Evolutionary conservation across 805 yeast genomes (phyloP), one percentile per base, ranked within the genome.

Genomic region (Saccharomycopsis sp.): DNA sequence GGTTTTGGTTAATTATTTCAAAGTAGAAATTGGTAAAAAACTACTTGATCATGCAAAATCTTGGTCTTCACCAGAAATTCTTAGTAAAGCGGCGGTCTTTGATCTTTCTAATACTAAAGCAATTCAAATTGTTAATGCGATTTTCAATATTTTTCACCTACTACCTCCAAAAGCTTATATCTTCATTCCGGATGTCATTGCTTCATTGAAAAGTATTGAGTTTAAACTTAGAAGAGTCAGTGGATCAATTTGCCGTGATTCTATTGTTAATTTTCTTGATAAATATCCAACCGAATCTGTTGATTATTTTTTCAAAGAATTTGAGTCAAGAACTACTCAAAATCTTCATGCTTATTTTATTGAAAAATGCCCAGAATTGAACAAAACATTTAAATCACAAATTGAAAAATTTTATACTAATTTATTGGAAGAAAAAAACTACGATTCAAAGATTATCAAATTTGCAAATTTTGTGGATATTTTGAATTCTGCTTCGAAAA

Each of bases 21-120:
- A 94, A 56, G 96, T 94, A 15, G 99, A 92, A 57, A 89, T 92
- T 49, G 99, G 99, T 25, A 72, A 87, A 37, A 92, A 92, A 52
- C 62, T 92, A 38, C 68, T 94, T 25, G 97, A 92, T 54, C 98
- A 92, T 59, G 66, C 92, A 49, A 81, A 79, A 72, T 95, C 96
- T 0, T 88, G 96, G 95, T 94, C 96, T 0, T 88, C 84, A 51
- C 85, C 92, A 2, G 72, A 74, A 21, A 73, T 83, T 1, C 59
- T 94, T 30, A 76, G 86, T 41, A 74, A 77, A 47, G 72, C 84
- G 32, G 79, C 96, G 1, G 78, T 79, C 4, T 85, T 79, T 49
- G 95, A 83, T 44, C 69, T 94, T 42, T 80, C 74, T 25, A 79
- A 76, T 49, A 88, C 88, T 49, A 79, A 76, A 27, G 83, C 87